Evolutionary conservation across 2,329 filamentous ascomycete species (phyloP).

Genomic region (Fusarium sororula): DNA sequence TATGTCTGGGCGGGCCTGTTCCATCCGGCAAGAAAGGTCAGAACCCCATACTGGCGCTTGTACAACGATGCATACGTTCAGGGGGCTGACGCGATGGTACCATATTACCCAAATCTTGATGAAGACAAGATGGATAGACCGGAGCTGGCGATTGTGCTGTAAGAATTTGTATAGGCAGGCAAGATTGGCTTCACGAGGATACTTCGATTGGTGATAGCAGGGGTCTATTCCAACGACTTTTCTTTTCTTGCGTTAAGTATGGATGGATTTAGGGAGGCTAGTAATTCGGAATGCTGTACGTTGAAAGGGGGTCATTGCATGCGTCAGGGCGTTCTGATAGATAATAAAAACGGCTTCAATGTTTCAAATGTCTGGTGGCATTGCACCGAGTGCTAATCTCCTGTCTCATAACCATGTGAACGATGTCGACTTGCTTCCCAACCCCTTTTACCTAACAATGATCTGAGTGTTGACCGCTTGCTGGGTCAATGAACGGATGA

Average conservation of each 20-base stretch:
- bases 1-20: conserved; percentile 98
- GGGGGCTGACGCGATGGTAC: conserved; percentile 91
- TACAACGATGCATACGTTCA: conserved; percentile 99
- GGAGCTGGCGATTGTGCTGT: conserved; percentile 86
- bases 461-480: conserved; percentile 1
- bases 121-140: conserved; percentile 81
- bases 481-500: conserved; percentile 7
- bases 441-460: conserved; percentile 10
- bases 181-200: conserved; percentile 15
- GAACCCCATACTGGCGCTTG: conserved; percentile 93
- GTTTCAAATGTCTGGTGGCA: conserved; percentile 14
- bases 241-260: conserved; percentile 13
- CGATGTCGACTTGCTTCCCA: conserved; percentile 4
- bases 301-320: conserved; percentile 38
- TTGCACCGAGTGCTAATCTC: conserved; percentile 6
- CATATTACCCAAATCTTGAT: conserved; percentile 89
- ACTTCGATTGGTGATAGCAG: neutral
- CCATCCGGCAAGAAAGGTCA: conserved; percentile 94
- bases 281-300: conserved; percentile 40
- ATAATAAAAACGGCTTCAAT: conserved; percentile 38
- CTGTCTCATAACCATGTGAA: neutral
- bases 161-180: conserved; percentile 44
- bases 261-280: conserved; percentile 31
- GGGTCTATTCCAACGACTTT: conserved; percentile 18
- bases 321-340: conserved; percentile 43